Evolutionary conservation across 169 alveolate genomes (phyloP).

Genomic region (Prorocentrum cordatum): DNA sequence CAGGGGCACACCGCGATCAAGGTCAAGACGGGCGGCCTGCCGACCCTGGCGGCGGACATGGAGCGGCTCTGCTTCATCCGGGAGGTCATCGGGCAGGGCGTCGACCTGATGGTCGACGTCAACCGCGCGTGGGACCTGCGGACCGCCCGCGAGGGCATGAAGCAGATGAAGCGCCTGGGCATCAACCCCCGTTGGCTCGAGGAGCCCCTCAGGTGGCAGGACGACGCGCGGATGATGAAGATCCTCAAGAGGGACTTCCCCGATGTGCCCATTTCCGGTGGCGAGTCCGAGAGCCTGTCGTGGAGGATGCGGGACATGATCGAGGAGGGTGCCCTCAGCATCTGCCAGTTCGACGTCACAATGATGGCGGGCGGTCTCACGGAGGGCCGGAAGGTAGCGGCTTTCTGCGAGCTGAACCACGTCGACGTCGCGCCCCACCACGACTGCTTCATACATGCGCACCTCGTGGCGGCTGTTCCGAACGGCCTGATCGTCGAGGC

Average conservation of each 20-base stretch:
- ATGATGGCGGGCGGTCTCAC: slow-evolving; percentile 56
- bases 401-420: slow-evolving; percentile 41
- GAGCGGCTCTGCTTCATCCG: neutral
- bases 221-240: neutral
- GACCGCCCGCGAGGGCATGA: slow-evolving; percentile 37
- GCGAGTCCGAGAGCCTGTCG: neutral
- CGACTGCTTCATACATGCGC: slow-evolving; percentile 59
- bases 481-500: slow-evolving; percentile 46
- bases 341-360: slow-evolving; percentile 49
- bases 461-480: slow-evolving; percentile 25
- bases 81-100: neutral
- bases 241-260: neutral
- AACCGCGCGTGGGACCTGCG: slow-evolving; percentile 58
- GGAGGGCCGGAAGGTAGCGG: slow-evolving; percentile 49
- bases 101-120: slow-evolving; percentile 38
- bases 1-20: slow-evolving; percentile 16
- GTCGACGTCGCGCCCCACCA: slow-evolving; percentile 51
- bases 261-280: neutral
- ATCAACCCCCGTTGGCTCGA: slow-evolving; percentile 59
- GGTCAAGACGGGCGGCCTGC: slow-evolving; percentile 36
- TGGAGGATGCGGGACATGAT: neutral
- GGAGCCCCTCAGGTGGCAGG: slow-evolving; percentile 20
- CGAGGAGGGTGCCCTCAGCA: slow-evolving; percentile 2
- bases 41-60: slow-evolving; percentile 13
- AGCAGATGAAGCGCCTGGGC: slow-evolving; percentile 8